Conservation (phyloP, 108 stramenopile genomes). For the Halocafeteria seosinensis region DNA sequence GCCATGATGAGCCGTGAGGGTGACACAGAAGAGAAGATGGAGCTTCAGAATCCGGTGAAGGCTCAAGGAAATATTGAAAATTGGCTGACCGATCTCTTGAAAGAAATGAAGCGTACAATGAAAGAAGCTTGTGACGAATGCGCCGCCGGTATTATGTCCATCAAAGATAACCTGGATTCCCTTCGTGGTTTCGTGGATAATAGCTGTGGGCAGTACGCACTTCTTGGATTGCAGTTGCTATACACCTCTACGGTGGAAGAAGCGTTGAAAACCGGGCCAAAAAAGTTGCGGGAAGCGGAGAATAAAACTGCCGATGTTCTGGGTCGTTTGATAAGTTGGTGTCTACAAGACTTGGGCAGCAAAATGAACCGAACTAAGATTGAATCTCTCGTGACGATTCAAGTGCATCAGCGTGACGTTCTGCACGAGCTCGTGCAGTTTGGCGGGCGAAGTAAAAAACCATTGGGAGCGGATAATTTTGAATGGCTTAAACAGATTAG, state of each 20-base stretch:
- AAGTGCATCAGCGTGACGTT: conserved; percentile 66
- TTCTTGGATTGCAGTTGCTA: conserved; percentile 62
- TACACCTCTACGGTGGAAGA: conserved; percentile 65
- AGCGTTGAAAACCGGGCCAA: conserved; percentile 48
- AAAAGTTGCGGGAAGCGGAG: conserved; percentile 58
- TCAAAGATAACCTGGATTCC: conserved; percentile 36
- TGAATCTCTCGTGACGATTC: conserved; percentile 70
- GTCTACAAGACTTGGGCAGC: conserved; percentile 59
- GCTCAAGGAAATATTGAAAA: conserved; percentile 72
- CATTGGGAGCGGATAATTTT: conserved; percentile 32
- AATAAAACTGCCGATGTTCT: conserved; percentile 54
- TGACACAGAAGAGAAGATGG: conserved; percentile 49
- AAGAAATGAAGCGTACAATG: conserved; percentile 56
- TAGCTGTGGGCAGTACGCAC: conserved; percentile 61
- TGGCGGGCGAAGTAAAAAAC: neutral
- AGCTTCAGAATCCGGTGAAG: conserved; percentile 48
- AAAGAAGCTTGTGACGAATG: conserved; percentile 52
- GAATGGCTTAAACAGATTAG: conserved; percentile 77
- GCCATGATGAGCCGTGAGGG: conserved; percentile 54
- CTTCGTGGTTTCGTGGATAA: conserved; percentile 59
- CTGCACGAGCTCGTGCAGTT: conserved; percentile 6
- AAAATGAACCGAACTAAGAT: conserved; percentile 67
- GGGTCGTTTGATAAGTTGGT: conserved; percentile 60
- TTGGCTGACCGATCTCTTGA: conserved; percentile 57
- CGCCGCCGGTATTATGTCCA: conserved; percentile 38